These are phyloP conservation scores for Pharnaceum exiguum DNA, from an alignment of 148 eudicot genomes.

Conservation along the genomic window DNA sequence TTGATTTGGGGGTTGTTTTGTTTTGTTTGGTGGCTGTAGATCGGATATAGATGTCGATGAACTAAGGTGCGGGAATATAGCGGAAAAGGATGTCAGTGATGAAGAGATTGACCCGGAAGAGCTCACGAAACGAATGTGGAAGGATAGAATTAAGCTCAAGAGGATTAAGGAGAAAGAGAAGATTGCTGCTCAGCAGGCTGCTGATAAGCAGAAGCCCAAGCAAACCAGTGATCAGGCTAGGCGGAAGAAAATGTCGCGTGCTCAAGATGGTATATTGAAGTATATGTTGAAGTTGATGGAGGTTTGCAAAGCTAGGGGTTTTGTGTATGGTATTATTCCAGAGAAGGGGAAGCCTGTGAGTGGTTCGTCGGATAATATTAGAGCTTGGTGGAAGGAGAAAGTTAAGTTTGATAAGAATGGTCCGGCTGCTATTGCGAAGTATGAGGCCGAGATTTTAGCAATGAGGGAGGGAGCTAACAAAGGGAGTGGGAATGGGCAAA, in stretches of 20 bases:
- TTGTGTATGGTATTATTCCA: conserved; percentile 91
- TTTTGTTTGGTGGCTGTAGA: conserved; percentile 23
- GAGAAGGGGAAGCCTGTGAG: conserved; percentile 99
- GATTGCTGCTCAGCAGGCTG: conserved; percentile 60
- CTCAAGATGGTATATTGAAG: conserved; percentile 94
- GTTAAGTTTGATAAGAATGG: conserved; percentile 95
- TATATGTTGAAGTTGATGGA: conserved; percentile 98
- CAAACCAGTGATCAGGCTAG: conserved; percentile 73
- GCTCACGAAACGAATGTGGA: conserved; percentile 85
- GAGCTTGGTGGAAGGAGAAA: conserved; percentile 99
- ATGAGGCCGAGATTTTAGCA: conserved; percentile 58
- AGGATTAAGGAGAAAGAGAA: conserved; percentile 78
- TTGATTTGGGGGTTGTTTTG: conserved; percentile 3
- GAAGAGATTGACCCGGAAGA: conserved; percentile 86
- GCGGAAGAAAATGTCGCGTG: conserved; percentile 94
- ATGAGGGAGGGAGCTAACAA: conserved; percentile 36
- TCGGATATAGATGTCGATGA: conserved; percentile 89
- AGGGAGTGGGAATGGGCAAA: conserved; percentile 49
- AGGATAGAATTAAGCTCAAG: conserved; percentile 73
- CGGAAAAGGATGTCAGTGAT: conserved; percentile 94
- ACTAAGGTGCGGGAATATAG: conserved; percentile 56
- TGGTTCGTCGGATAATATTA: conserved; percentile 83
- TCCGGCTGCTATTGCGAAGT: conserved; percentile 74
- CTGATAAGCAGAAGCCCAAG: conserved; percentile 69
- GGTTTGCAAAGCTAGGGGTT: conserved; percentile 92